Percentiles rank a stretch among this genome's conserved stretches.
Conservation (phyloP, 768 basidiomycete genomes). For the Termitomyces sp. region DNA sequence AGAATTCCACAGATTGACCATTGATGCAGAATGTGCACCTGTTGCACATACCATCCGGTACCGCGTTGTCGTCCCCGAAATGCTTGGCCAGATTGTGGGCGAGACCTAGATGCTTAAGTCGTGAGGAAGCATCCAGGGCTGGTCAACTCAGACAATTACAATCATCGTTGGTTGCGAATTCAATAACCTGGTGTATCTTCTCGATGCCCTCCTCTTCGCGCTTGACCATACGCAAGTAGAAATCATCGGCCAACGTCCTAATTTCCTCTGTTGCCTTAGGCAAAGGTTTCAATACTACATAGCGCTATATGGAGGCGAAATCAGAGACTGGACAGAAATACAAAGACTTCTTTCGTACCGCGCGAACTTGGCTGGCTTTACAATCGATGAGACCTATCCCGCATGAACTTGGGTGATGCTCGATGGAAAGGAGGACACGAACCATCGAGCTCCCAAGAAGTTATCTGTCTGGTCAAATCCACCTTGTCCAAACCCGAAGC, state of each 20-base stretch:
- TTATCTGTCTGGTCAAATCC: constrained; percentile 14
- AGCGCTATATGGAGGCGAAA: constrained; percentile 9
- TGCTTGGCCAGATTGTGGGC: constrained; percentile 40
- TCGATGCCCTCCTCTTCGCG: constrained; percentile 16
- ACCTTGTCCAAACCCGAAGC: constrained; percentile 9
- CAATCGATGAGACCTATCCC: constrained; percentile 9
- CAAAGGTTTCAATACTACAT: constrained; percentile 11
- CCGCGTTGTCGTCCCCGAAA: constrained; percentile 42
- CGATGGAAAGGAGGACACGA: background rate
- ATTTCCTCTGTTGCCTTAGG: constrained; percentile 11
- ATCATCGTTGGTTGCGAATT: constrained; percentile 16
- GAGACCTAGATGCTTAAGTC: constrained; percentile 32
- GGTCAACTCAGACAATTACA: constrained; percentile 7
- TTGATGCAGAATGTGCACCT: constrained; percentile 43
- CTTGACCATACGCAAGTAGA: constrained; percentile 13
- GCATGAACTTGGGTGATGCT: background rate
- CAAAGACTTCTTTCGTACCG: constrained; percentile 3
- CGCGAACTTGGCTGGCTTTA: constrained; percentile 17
- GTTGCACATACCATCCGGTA: constrained; percentile 39
- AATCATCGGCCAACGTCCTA: constrained; percentile 8
- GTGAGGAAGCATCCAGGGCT: background rate
- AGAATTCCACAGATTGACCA: constrained; percentile 32
- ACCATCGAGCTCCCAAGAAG: constrained; percentile 17
- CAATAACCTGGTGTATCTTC: constrained; percentile 14
- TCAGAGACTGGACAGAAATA: background rate